phyloP scores from a whole-genome alignment of 1,139 yeast genomes.

The Protomyces inundatus region DNA sequence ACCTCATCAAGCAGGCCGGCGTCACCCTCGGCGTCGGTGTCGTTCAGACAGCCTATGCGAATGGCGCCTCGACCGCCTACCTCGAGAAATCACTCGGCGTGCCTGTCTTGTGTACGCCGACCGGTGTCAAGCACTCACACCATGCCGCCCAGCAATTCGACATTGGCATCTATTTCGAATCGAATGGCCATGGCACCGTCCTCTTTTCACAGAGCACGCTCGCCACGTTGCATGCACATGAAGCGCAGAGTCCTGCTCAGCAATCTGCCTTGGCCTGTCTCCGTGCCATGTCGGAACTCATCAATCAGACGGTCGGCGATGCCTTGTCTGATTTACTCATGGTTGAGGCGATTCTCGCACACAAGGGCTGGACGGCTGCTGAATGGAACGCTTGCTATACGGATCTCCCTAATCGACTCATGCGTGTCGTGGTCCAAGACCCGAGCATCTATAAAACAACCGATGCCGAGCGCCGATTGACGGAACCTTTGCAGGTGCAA shows the following conservation, averaged over 20 bases:
- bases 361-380: constrained; percentile 53
- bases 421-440: constrained; percentile 78
- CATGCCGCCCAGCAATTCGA: constrained; percentile 80
- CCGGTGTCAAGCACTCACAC: constrained; percentile 95
- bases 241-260: constrained; percentile 40
- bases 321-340: constrained; percentile 84
- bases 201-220: constrained; percentile 62
- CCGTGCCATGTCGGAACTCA: constrained; percentile 57
- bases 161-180: constrained; percentile 92
- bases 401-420: constrained; percentile 80
- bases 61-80: constrained; percentile 81
- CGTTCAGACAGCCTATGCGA: constrained; percentile 96
- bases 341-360: constrained; percentile 60
- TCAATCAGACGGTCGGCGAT: constrained; percentile 96
- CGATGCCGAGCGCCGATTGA: constrained; percentile 74
- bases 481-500: constrained; percentile 75
- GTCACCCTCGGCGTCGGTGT: constrained; percentile 58
- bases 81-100: constrained; percentile 56
- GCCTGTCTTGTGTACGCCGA: constrained; percentile 85
- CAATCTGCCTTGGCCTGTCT: constrained; percentile 50
- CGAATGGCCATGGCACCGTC: constrained; percentile 99
- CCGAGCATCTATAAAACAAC: constrained; percentile 74
- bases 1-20: constrained; percentile 46
- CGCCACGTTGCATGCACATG: constrained; percentile 38
- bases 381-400: constrained; percentile 74